Conservation (phyloP, 225 moss, liverwort and hornwort genomes). For the Marchantia paleacea region DNA sequence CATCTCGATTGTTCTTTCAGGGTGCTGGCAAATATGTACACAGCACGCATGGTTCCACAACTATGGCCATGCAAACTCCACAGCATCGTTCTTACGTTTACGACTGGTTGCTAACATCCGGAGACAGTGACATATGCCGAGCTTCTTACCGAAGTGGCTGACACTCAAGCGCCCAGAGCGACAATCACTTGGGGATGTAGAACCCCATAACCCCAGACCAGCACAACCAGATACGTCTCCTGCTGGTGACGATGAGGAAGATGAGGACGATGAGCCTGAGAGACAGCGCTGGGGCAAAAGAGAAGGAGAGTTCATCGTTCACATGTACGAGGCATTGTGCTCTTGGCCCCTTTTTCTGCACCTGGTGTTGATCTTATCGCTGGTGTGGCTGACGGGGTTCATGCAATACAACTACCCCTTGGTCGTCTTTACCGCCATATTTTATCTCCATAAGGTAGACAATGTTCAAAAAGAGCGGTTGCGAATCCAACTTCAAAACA, state of each 20-base stretch:
- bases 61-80: slow-evolving; percentile 3
- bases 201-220: slow-evolving; percentile 25
- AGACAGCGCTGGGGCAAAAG: slow-evolving; percentile 42
- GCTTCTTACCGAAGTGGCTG: slow-evolving; percentile 30
- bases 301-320: slow-evolving; percentile 31
- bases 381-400: slow-evolving; percentile 51
- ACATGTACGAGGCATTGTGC: slow-evolving; percentile 42
- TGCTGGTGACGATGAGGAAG: slow-evolving; percentile 36
- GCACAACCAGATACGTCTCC: slow-evolving; percentile 35
- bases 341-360: slow-evolving; percentile 53
- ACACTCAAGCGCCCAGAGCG: slow-evolving; percentile 10
- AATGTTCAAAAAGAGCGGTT: slow-evolving; percentile 48
- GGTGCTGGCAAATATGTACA: slow-evolving; percentile 1
- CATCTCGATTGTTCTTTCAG: not conserved
- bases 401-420: slow-evolving; percentile 50
- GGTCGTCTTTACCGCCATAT: slow-evolving; percentile 41
- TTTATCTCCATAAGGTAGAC: slow-evolving; percentile 53
- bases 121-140: slow-evolving; percentile 28
- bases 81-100: not conserved
- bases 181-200: not conserved
- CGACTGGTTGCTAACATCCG: not conserved
- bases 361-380: slow-evolving; percentile 38
- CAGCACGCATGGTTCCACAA: not conserved
- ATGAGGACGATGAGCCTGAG: slow-evolving; percentile 35
- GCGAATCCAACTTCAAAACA: slow-evolving; percentile 45